Conservation (phyloP, 306 rosid genomes). For the Oxytropis ochrocephala region DNA sequence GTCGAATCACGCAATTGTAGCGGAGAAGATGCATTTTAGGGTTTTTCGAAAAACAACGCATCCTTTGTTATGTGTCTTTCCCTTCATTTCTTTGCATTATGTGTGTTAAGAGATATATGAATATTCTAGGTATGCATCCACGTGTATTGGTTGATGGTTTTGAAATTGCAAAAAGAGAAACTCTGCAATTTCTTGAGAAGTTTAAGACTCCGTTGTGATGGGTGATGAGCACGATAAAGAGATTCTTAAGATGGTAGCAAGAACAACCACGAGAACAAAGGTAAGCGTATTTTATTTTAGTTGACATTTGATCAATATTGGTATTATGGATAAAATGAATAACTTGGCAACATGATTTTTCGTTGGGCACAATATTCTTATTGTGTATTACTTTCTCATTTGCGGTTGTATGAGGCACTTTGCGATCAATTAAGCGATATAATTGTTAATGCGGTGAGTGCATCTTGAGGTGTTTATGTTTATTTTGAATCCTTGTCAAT, state of each 20-base stretch:
- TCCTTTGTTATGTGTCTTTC: too few species aligned
- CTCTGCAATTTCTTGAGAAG: conserved; percentile 80
- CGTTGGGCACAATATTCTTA: background rate
- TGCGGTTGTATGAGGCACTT: conserved; percentile 80
- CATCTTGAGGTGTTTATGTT: conserved; percentile 1
- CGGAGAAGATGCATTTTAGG: too few species aligned
- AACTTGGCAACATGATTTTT: background rate
- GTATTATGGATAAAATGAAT: background rate
- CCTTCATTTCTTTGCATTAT: too few species aligned
- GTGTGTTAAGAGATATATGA: too few species aligned
- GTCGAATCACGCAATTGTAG: too few species aligned
- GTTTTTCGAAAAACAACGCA: too few species aligned
- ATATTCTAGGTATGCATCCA: too few species aligned
- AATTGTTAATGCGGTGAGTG: conserved; percentile 76
- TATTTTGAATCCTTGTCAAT: background rate
- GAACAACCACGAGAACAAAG: conserved; percentile 92
- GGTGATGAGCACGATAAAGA: conserved; percentile 90
- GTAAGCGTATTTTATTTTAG: conserved; percentile 38
- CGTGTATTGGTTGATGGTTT: too few species aligned
- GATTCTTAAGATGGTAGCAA: conserved; percentile 87
- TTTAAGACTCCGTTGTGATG: conserved; percentile 82
- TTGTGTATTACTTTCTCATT: background rate
- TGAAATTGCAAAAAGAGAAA: too few species aligned
- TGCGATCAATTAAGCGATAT: conserved; percentile 89
- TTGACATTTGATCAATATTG: background rate